Evolutionary conservation across 768 basidiomycete genomes (phyloP).

Genomic region (Infundibulicybe gibba): DNA sequence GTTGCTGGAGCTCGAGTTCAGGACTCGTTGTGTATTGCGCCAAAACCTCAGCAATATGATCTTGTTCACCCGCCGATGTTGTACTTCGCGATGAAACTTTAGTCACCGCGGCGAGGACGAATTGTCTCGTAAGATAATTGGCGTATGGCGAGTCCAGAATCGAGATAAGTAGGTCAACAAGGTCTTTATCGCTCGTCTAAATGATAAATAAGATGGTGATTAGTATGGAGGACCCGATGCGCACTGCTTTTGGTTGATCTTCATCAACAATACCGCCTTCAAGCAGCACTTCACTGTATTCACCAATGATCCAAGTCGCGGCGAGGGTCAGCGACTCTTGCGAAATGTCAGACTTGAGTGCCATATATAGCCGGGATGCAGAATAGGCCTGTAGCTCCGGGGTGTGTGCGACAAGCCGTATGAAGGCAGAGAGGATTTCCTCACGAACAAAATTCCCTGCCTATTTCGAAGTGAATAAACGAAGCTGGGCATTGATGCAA

Average conservation of each 20-base stretch:
- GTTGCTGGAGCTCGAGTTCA: slow-evolving; percentile 93
- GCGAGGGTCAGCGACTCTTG: slow-evolving; percentile 94
- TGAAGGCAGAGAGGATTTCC: slow-evolving; percentile 92
- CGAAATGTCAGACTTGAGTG: slow-evolving; percentile 87
- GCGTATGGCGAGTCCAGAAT: slow-evolving; percentile 92
- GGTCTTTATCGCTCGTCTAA: slow-evolving; percentile 75
- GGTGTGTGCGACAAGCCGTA: slow-evolving; percentile 93
- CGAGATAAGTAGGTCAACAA: slow-evolving; percentile 83
- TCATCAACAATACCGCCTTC: slow-evolving; percentile 79
- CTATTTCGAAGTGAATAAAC: slow-evolving; percentile 31
- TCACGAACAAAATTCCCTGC: slow-evolving; percentile 98
- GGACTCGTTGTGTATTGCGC: slow-evolving; percentile 82
- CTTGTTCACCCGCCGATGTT: slow-evolving; percentile 63
- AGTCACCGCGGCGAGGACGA: slow-evolving; percentile 83
- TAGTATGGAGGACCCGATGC: slow-evolving; percentile 8
- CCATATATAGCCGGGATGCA: slow-evolving; percentile 83
- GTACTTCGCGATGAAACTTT: slow-evolving; percentile 85
- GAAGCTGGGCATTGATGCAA: background rate
- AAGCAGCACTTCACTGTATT: slow-evolving; percentile 88
- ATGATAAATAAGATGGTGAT: slow-evolving; percentile 3
- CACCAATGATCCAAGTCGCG: slow-evolving; percentile 94
- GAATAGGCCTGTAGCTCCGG: slow-evolving; percentile 97
- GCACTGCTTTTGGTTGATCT: slow-evolving; percentile 67
- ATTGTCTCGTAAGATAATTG: slow-evolving; percentile 88
- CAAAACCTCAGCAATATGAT: slow-evolving; percentile 75